Evolutionary conservation across 2,329 filamentous ascomycete genomes (phyloP), one percentile per base, ranked within the genome.

Genomic region (Pseudodiploospora longispora): DNA sequence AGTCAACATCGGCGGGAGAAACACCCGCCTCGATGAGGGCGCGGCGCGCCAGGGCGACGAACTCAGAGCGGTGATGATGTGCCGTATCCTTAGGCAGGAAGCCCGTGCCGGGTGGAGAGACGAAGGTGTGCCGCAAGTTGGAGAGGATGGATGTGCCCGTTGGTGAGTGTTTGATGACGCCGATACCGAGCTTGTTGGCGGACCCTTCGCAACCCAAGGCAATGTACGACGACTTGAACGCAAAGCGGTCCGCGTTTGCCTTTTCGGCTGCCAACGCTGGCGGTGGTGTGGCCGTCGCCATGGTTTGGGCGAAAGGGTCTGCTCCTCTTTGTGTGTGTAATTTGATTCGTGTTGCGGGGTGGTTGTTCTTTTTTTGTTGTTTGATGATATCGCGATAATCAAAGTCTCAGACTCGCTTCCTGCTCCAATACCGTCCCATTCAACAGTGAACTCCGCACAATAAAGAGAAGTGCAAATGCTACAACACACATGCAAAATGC

Each of bases 71-170:
- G 74, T 98, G 93, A 68, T 98, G 93, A 42, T 80, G 78, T 10
- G 93, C 93, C 1, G 91, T 96, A 69, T 98, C 93, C 63, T 97
- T 96, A 49, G 93, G 93, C 4, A 97, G 78, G 68, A 98, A 97
- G 4, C 93, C 93, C 48, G 90, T 86, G 36, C 93, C 93, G 1
- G 93, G 89, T 4, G 93, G 91, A 37, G 91, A 87, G 57, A 84
- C 76, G 69, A 91, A 98, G 19, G 93, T 98, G 70, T 97, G 86
- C 43, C 93, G 85, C 53, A 98, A 76, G 70, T 98, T 98, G 61
- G 90, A 83, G 53, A 98, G 87, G 61, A 98, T 83, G 33, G 73
- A 70, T 47, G 75, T 68, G 47, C 69, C 65, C 47, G 58, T 66
- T 61, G 56, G 67, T 45, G 81, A 74, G 70, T 97, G 93, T 27